Evolutionary conservation across 768 basidiomycete species (phyloP).

Genomic region (Serendipita indica): DNA sequence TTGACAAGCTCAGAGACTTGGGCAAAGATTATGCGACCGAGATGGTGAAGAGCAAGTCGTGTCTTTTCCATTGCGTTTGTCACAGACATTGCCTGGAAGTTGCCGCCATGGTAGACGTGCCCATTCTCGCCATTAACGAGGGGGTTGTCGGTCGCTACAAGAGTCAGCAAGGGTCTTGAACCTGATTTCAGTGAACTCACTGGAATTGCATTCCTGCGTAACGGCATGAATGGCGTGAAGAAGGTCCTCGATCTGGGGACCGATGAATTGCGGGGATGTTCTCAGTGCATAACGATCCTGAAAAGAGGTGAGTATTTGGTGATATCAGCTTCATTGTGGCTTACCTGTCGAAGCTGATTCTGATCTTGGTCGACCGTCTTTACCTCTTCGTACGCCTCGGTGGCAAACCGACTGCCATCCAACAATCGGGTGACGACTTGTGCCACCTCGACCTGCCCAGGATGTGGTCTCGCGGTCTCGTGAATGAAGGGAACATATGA

Average conservation of each 20-base stretch:
- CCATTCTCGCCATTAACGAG: constrained; percentile 56
- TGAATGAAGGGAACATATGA: constrained; percentile 73
- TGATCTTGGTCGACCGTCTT: constrained; percentile 56
- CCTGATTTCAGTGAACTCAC: constrained; percentile 27
- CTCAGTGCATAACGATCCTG: constrained; percentile 39
- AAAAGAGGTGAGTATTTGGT: background rate
- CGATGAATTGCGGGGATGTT: constrained; percentile 71
- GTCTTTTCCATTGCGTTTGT: constrained; percentile 83
- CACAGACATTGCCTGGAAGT: constrained; percentile 80
- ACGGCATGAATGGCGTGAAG: constrained; percentile 47
- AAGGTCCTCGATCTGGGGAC: constrained; percentile 73
- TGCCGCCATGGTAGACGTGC: constrained; percentile 65
- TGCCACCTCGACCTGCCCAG: constrained; percentile 62
- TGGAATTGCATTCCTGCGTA: constrained; percentile 68
- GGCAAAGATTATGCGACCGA: constrained; percentile 54
- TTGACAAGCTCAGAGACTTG: constrained; percentile 62
- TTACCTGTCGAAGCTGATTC: constrained; percentile 65
- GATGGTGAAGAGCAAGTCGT: constrained; percentile 51
- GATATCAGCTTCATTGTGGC: constrained; percentile 19
- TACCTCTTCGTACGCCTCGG: constrained; percentile 51
- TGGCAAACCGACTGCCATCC: constrained; percentile 51
- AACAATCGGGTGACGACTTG: constrained; percentile 54
- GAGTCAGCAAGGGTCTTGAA: constrained; percentile 1
- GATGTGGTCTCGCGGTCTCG: constrained; percentile 53
- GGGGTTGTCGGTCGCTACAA: constrained; percentile 71